phyloP scores from a whole-genome alignment of 2,329 filamentous ascomycete genomes.

The Ceratocystis albifundus region DNA sequence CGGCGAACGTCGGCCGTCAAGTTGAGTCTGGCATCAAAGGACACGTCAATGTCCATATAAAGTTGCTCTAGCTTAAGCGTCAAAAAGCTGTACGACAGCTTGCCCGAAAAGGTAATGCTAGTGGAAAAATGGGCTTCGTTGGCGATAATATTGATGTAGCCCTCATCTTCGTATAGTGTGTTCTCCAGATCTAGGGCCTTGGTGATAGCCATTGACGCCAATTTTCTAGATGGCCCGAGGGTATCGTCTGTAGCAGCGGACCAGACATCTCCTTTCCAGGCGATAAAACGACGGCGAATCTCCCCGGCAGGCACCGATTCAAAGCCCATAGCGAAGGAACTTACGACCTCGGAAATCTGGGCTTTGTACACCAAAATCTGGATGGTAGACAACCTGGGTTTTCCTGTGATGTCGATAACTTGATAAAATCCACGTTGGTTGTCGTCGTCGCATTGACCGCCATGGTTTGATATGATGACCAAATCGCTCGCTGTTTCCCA shows the following conservation, averaged over 20 bases:
- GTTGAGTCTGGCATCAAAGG: slow-evolving; percentile 31
- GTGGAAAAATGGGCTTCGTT: slow-evolving; percentile 31
- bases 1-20: slow-evolving; percentile 31
- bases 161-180: slow-evolving; percentile 28
- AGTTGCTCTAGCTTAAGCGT: slow-evolving; percentile 30
- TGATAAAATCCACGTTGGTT: slow-evolving; percentile 30
- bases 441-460: slow-evolving; percentile 33
- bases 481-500: slow-evolving; percentile 26
- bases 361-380: slow-evolving; percentile 29
- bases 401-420: slow-evolving; percentile 27
- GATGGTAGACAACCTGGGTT: slow-evolving; percentile 28
- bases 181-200: slow-evolving; percentile 26
- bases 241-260: slow-evolving; percentile 23
- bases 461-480: slow-evolving; percentile 35
- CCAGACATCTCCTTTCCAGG: slow-evolving; percentile 23
- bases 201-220: slow-evolving; percentile 5
- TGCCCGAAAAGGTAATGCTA: slow-evolving; percentile 34
- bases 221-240: slow-evolving; percentile 23
- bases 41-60: slow-evolving; percentile 35
- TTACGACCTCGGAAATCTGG: slow-evolving; percentile 29
- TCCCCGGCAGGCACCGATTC: slow-evolving; percentile 26
- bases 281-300: slow-evolving; percentile 26
- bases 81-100: slow-evolving; percentile 34
- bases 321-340: slow-evolving; percentile 26
- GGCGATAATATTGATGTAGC: slow-evolving; percentile 31